Percentiles rank a stretch among this genome's conserved stretches.
Conservation (phyloP, 2,329 filamentous ascomycete genomes). For the Hymenoscyphus scutula region DNA sequence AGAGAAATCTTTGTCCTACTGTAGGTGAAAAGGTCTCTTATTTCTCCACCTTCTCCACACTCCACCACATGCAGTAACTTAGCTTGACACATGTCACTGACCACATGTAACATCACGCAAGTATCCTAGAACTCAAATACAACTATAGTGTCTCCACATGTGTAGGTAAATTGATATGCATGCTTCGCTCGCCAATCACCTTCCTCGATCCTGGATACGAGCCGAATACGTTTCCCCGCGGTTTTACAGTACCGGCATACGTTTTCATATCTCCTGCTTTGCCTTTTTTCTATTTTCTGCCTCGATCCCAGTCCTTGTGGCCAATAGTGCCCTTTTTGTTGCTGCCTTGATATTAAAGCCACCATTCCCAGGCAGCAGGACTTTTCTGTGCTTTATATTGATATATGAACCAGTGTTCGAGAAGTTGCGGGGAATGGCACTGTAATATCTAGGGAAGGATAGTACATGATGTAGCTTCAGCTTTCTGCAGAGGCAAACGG, state of each 20-base stretch:
- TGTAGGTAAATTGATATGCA: background rate
- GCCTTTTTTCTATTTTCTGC: background rate
- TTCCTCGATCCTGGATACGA: background rate
- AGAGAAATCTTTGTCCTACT: constrained; percentile 1
- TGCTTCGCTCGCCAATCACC: background rate
- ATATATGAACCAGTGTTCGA: background rate
- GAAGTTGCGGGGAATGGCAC: too few relatives aligned
- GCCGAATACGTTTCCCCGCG: constrained; percentile 1
- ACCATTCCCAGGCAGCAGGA: background rate
- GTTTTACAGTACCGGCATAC: background rate
- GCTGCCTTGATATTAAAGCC: background rate
- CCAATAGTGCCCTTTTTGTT: background rate
- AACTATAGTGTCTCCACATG: background rate
- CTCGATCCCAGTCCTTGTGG: background rate
- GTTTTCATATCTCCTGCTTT: background rate
- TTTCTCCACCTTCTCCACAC: constrained; percentile 1
- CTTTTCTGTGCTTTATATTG: background rate
- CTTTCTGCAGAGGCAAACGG: background rate
- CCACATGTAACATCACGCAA: too few relatives aligned
- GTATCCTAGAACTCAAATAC: too few relatives aligned
- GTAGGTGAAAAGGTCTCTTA: background rate
- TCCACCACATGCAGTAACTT: background rate
- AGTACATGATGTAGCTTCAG: too few relatives aligned
- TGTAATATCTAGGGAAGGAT: too few relatives aligned
- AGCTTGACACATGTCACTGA: background rate